Conservation (phyloP, 208 protist genomes). For the Leishmania martiniquensis region DNA sequence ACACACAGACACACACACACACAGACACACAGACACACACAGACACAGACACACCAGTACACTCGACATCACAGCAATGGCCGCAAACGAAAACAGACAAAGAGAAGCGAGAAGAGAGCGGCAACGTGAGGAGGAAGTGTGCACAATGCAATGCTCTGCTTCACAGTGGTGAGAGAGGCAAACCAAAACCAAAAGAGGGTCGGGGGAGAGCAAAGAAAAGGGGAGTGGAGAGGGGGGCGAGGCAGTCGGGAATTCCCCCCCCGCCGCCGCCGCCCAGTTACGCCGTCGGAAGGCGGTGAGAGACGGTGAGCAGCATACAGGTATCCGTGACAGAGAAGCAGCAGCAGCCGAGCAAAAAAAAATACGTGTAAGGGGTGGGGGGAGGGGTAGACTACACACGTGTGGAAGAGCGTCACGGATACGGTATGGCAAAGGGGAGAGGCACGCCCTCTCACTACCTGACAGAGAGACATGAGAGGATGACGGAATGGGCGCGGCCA, state of each 20-base stretch:
- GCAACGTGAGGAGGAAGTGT: neutral
- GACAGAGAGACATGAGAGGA: neutral
- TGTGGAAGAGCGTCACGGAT: neutral
- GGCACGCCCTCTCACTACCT: neutral
- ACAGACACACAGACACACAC: too few relatives aligned
- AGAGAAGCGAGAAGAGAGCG: neutral
- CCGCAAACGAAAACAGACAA: neutral
- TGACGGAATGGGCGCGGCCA: too few relatives aligned
- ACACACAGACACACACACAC: neutral
- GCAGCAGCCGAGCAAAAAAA: neutral
- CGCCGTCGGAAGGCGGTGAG: neutral
- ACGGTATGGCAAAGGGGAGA: neutral
- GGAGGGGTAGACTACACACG: neutral
- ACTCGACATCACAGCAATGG: too few relatives aligned
- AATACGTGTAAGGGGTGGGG: too few relatives aligned
- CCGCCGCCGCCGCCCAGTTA: too few relatives aligned
- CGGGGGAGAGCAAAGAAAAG: too few relatives aligned
- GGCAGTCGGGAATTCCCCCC: neutral
- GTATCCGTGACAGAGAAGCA: neutral
- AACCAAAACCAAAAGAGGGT: neutral
- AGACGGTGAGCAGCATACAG: neutral
- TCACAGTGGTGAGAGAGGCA: neutral
- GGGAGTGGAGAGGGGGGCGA: neutral
- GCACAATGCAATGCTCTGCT: neutral
- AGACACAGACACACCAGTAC: too few relatives aligned